Evolutionary conservation across 345 rosid genomes (phyloP).

Genomic region (Eucalyptus leucophloia): DNA sequence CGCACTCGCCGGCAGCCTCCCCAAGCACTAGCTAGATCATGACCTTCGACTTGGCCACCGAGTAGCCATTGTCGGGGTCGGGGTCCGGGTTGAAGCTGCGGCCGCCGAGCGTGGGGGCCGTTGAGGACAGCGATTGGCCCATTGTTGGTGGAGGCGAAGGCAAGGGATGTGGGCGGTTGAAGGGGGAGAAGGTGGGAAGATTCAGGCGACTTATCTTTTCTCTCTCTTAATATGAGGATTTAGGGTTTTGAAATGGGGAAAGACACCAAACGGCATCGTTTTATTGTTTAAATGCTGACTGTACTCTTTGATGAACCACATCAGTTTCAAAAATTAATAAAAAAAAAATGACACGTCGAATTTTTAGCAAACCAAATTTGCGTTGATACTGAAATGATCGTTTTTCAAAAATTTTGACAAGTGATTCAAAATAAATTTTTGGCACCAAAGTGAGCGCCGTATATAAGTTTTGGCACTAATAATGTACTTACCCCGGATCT

Average conservation of each 20-base stretch:
- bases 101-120: fast-evolving
- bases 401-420: fast-evolving
- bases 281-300: too few relatives aligned
- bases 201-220: too few relatives aligned
- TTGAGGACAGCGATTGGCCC: fast-evolving
- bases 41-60: fast-evolving
- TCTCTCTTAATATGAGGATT: too few relatives aligned
- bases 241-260: too few relatives aligned
- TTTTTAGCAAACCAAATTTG: fast-evolving
- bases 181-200: too few relatives aligned
- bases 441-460: fast-evolving
- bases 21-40: too few relatives aligned
- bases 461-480: fast-evolving
- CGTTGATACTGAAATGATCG: fast-evolving
- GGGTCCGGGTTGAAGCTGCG: fast-evolving
- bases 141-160: fast-evolving
- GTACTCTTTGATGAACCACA: fast-evolving
- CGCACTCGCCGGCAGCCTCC: fast-evolving
- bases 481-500: too few relatives aligned
- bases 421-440: too few relatives aligned
- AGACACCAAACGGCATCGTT: fast-evolving
- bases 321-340: too few relatives aligned
- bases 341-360: fast-evolving
- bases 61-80: fast-evolving
- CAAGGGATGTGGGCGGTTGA: too few relatives aligned